Evolutionary conservation across 306 rosid genomes (phyloP), one percentile per base, ranked within the genome.

Genomic region (Mucuna pruriens): DNA sequence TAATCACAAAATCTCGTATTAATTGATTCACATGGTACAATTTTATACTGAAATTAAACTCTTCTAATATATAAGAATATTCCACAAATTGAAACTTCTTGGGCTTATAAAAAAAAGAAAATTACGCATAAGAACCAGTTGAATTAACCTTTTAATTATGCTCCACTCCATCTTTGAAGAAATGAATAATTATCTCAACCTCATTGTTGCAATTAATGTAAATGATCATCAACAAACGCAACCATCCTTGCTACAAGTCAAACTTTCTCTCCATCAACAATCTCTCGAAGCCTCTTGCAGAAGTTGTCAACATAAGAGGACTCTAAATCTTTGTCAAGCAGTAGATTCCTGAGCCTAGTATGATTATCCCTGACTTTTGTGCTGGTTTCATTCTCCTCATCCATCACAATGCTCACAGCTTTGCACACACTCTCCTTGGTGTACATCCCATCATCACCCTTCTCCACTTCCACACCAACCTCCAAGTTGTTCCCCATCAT

Each of bases 381-480:
- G 46, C 87, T 72, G 0, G 19, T 73, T 40, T 87, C 82, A 68
- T 70, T 77, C 23, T 75, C 83, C 39, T 16, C 71, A 69, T 84
- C 82, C 88, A 84, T 81, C 66, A 79, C 84, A 29, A 61, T 78
- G 2, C 63, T 81, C 57, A 87, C 86, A 60, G 84, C 80, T 46
- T 63, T 38, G 6, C 77, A 78, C 0, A 87, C 86, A 31, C 65
- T 68, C 0, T 60, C 84, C 55, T 20, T 84, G 0, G 69, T 84
- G 66, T 73, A 81, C 15, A 73, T 10, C 1, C 86, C 90, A 66
- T 83, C 78, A 2, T 84, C 86, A 39, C 68, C 84, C 49, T 87
- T 84, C 80, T 73, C 79, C 26, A 84, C 85, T 60, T 73, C 87
- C 70, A 84, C 85, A 11, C 90, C 90, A 72, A 80, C 85, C 54